Conservation (phyloP, 2,329 filamentous ascomycete species). For the Triangularia setosa region DNA sequence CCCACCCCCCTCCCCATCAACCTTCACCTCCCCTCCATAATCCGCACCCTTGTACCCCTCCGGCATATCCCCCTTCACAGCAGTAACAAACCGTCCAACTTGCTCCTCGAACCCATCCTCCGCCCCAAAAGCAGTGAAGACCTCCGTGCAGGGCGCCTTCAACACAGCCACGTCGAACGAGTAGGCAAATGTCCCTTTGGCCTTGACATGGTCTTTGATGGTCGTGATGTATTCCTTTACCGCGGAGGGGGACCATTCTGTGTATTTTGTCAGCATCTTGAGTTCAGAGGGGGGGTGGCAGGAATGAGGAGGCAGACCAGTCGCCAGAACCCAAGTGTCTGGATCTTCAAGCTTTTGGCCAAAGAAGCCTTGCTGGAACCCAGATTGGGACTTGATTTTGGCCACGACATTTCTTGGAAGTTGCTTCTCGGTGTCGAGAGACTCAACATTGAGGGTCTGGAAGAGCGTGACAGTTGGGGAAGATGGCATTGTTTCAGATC, state of each 20-base stretch:
- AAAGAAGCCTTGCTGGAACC: conserved; percentile 12
- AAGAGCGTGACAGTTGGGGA: conserved; percentile 8
- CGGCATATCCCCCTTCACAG: conserved; percentile 11
- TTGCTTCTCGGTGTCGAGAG: background rate
- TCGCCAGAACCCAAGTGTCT: conserved; percentile 11
- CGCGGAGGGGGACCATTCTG: conserved; percentile 16
- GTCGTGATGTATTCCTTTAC: background rate
- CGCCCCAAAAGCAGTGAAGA: conserved; percentile 26
- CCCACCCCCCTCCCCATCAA: conserved; percentile 7
- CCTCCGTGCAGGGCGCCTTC: conserved; percentile 23
- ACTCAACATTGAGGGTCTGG: conserved; percentile 4
- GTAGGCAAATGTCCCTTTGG: conserved; percentile 2
- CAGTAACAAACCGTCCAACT: conserved; percentile 15
- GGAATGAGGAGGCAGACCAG: conserved; percentile 3
- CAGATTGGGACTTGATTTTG: conserved; percentile 5
- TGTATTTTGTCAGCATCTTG: background rate
- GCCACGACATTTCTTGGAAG: background rate
- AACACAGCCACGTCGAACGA: background rate
- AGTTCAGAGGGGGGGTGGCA: background rate
- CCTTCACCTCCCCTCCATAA: conserved; percentile 8
- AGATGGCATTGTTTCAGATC: conserved; percentile 6
- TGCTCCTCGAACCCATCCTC: conserved; percentile 20
- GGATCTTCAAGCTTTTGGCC: conserved; percentile 19
- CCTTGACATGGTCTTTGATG: background rate
- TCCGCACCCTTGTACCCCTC: conserved; percentile 11